A percentile compares a stretch with the other conserved stretches of the same genome.
phyloP scores from a whole-genome alignment of 2,329 filamentous ascomycete species.

The Seiridium unicorne region DNA sequence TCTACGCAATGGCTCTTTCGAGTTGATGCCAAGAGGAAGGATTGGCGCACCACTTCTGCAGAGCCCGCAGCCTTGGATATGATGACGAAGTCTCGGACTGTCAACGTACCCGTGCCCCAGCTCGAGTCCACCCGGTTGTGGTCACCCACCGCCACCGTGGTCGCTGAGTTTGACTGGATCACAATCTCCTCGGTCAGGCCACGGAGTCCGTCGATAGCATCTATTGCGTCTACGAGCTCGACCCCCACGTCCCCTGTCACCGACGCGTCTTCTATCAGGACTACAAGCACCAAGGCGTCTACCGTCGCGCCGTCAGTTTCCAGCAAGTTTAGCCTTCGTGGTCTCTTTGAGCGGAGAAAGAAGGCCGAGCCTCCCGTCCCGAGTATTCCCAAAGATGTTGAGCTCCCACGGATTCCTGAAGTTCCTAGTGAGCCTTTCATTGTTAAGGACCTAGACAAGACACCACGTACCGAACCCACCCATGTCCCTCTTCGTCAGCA shows the following conservation, averaged over 20 bases:
- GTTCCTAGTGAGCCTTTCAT: slow-evolving; percentile 11
- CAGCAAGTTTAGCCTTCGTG: slow-evolving; percentile 17
- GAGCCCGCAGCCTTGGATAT: slow-evolving; percentile 32
- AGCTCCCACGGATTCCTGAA: slow-evolving; percentile 16
- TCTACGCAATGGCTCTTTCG: background rate
- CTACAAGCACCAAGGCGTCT: slow-evolving; percentile 18
- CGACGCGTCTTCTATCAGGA: slow-evolving; percentile 17
- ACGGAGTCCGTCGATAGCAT: slow-evolving; percentile 18
- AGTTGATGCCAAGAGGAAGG: slow-evolving; percentile 9
- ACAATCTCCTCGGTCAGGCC: slow-evolving; percentile 21
- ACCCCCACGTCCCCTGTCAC: slow-evolving; percentile 15
- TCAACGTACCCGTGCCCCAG: slow-evolving; percentile 17
- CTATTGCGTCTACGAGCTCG: slow-evolving; percentile 17
- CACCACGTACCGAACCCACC: slow-evolving; percentile 11
- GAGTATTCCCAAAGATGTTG: slow-evolving; percentile 9
- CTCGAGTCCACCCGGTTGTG: slow-evolving; percentile 24
- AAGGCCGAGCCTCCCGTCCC: slow-evolving; percentile 12
- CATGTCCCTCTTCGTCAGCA: slow-evolving; percentile 20
- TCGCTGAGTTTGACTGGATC: slow-evolving; percentile 25
- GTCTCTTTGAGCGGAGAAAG: slow-evolving; percentile 22
- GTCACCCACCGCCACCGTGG: slow-evolving; percentile 11
- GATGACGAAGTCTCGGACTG: slow-evolving; percentile 29
- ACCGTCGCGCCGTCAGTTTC: slow-evolving; percentile 13
- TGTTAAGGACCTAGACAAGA: slow-evolving; percentile 21
- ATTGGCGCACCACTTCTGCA: slow-evolving; percentile 28